Base-by-base conservation (phyloP, 1,284 basidiomycete genomes). In the Cryptococcus maquisensis region DNA sequence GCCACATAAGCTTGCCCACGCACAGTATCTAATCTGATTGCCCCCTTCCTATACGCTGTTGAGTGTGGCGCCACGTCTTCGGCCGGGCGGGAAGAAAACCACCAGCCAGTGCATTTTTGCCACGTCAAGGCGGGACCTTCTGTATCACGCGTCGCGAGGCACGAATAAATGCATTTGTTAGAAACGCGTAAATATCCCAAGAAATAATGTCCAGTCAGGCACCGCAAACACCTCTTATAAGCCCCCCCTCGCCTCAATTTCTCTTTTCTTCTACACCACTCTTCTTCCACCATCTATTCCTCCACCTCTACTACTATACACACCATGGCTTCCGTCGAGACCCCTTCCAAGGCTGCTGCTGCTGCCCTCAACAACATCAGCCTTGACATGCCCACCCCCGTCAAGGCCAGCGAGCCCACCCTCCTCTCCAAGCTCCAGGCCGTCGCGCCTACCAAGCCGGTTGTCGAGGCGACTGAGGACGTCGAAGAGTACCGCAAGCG, bases 311-410 rank as follows among this genome's bases (percentile, higher is more conserved):
- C 26, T n/a, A n/a, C 16, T 32, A 23, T 28, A 7, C 39, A 54
- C 56, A 63, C 44, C 47, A 75, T 75, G 73, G 56, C 73, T 49
- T 64, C 65, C 51, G 61, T 73, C 63, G 77, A 78, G 59, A 80
- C 79, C 49, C 79, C 79, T 35, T 78, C 78, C 67, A 80, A 80
- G 71, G 77, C 68, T 49, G 75, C 78, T 52, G 78, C 79, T 46
- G 64, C 71, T 47, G 69, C 73, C 47, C 71, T 81, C 47, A 73
- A 77, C 52, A 62, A 68, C 61, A 74, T 80, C 66, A 68, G 73
- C 60, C 72, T 81, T 62, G 72, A 75, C 65, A 76, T 75, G 23
- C 59, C 57, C 56, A 73, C 72, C 63, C 20, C 46, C 36, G 57
- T 64, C 20, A 61, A 62, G 48, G 58, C 68, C 28, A 41, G 56